Base-by-base conservation (phyloP, 176 grass and related monocot genomes). In the Carex myosuroides region DNA sequence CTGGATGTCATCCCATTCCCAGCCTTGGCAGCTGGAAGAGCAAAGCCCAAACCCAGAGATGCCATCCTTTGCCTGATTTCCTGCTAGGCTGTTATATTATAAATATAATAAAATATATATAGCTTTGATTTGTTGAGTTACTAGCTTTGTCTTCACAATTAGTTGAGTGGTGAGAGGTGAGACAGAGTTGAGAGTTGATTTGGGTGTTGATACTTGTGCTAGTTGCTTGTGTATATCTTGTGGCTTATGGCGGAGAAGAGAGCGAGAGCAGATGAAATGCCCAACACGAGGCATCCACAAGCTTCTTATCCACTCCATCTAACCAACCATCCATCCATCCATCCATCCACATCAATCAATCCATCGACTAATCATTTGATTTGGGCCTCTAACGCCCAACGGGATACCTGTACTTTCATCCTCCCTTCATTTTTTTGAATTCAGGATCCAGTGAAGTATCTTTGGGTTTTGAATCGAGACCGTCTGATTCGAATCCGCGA, bases 301-400 rank as follows among this genome's bases (percentile, higher is more conserved):
- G 88, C 84, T 17, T 73, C 88, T 91, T 93, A 91, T 93, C 88
- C 91, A 13, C 41, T 57, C 35, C 79, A 61, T 30, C 56, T 16
- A 48, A 10, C 8, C 8, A 48, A 70, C 14, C 37, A 10, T 11
- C 61, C 24, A 64, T 42, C 39, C 6, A 64, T 42, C 39, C 6
- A 70, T 42, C 68, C 39, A 71, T 18, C 39, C 68, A 71, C 46
- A 21, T 44, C 37, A 70, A 69, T 68, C 29, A 68, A 37, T 32
- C 30, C 46, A 50, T 50, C 46, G 10, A 50, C 46, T 2, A 12
- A 50, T 60, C 57, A 18, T 60, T 60, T 60, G 5, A 24, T 68
- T 39, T 68, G 13, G 64, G 13, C 64, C 64, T 68, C 30, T 68
- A 68, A 18, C 32, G 13, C 3, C 32, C 13, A 68, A 68, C 13